phyloP scores from a whole-genome alignment of 441 rosid species.

The Syzygium syzygioides region DNA sequence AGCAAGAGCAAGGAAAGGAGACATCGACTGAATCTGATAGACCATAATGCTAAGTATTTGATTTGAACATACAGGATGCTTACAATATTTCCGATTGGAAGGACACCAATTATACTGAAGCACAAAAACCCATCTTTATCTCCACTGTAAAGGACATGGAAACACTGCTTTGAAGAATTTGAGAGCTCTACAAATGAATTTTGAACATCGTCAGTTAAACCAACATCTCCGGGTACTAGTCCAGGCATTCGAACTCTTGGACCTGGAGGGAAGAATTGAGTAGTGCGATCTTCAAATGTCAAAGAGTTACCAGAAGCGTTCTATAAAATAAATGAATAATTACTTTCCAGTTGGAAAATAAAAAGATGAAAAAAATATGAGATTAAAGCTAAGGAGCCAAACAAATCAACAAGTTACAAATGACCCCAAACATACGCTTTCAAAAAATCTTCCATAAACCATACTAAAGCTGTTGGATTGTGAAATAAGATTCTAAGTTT shows the following conservation, averaged over 20 bases:
- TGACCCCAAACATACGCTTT: background rate
- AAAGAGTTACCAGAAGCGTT: background rate
- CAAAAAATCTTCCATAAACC: background rate
- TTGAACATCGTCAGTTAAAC: background rate
- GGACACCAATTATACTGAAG: background rate
- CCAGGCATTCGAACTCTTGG: background rate
- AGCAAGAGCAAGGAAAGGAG: background rate
- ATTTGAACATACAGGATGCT: background rate
- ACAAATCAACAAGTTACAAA: background rate
- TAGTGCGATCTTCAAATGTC: background rate
- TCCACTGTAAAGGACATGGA: background rate
- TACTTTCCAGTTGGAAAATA: no score
- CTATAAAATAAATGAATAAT: no score
- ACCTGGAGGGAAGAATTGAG: background rate
- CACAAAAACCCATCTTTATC: background rate
- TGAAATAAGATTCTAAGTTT: background rate
- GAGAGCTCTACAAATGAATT: background rate
- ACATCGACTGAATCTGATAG: no score
- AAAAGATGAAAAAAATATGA: no score
- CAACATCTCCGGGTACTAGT: background rate
- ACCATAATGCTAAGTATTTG: background rate
- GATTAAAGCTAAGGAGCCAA: background rate
- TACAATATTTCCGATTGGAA: background rate
- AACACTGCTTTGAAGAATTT: no score
- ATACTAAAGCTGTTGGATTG: background rate